These are phyloP conservation scores for Strobilomyces dryophilus DNA, from an alignment of 768 basidiomycete genomes.

Conservation along the genomic window DNA sequence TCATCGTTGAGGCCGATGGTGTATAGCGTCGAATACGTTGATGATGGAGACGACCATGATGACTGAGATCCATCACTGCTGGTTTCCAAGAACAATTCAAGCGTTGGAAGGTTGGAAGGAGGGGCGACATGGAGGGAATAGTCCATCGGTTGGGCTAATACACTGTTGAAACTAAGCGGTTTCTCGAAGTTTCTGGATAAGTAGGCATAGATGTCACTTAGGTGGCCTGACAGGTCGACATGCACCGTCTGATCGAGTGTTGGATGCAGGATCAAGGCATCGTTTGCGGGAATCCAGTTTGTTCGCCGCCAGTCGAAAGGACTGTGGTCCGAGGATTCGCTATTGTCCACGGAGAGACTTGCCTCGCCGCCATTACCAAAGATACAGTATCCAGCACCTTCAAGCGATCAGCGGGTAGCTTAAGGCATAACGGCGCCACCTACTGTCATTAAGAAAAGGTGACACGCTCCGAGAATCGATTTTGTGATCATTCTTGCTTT, in stretches of 20 bases:
- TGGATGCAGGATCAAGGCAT: not conserved
- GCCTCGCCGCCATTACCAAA: not conserved
- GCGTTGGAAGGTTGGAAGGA: slow-evolving; percentile 6
- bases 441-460: slow-evolving; percentile 10
- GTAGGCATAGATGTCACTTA: slow-evolving; percentile 2
- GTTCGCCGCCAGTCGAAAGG: slow-evolving; percentile 4
- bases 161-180: slow-evolving; percentile 2
- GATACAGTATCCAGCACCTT: slow-evolving; percentile 10
- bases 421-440: slow-evolving; percentile 1
- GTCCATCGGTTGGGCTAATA: slow-evolving; percentile 4
- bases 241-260: slow-evolving; percentile 3
- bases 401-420: slow-evolving; percentile 1
- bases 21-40: slow-evolving; percentile 20
- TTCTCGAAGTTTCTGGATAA: slow-evolving; percentile 1
- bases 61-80: slow-evolving; percentile 16
- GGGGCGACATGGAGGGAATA: slow-evolving; percentile 5
- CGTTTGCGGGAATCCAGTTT: not conserved
- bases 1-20: slow-evolving; percentile 7
- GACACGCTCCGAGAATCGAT: slow-evolving; percentile 6
- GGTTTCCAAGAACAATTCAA: slow-evolving; percentile 15
- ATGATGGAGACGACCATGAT: slow-evolving; percentile 22
- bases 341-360: not conserved
- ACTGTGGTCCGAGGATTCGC: slow-evolving; percentile 3
- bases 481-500: not conserved
- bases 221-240: not conserved